Conservation (phyloP, 129 eudicot genomes). For the Arctium minus region DNA sequence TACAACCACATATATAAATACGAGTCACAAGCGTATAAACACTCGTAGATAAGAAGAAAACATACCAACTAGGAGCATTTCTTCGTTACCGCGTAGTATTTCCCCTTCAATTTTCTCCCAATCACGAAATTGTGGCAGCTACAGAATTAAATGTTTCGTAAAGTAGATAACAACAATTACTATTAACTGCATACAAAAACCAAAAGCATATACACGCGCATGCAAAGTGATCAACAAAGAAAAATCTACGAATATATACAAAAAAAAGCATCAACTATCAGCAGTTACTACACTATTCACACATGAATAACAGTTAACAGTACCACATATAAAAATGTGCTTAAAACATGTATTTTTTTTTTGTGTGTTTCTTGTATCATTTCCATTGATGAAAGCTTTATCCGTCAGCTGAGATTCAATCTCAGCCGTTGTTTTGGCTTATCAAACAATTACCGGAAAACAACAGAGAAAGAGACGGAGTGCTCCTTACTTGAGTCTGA, state of each 20-base stretch:
- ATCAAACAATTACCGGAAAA: neutral
- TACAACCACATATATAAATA: neutral
- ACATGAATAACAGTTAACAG: neutral
- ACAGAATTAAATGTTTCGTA: neutral
- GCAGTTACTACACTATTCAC: neutral
- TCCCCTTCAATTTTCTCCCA: neutral
- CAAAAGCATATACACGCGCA: too few species aligned
- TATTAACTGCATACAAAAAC: too few species aligned
- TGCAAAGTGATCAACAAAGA: neutral
- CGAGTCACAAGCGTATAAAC: neutral
- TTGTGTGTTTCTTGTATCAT: neutral
- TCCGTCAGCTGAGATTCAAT: too few species aligned
- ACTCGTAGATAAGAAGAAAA: neutral
- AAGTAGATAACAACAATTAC: too few species aligned
- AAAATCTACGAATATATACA: neutral
- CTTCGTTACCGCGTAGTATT: neutral
- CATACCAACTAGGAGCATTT: neutral
- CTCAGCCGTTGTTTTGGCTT: neutral
- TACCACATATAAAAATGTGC: neutral
- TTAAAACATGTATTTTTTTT: neutral
- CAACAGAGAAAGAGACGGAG: neutral
- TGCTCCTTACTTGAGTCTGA: constrained; percentile 17
- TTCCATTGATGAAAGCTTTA: neutral
- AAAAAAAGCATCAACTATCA: neutral
- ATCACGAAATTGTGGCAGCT: neutral